phyloP scores from a whole-genome alignment of 352 stramenopile species.

The Peronospora destructor region DNA sequence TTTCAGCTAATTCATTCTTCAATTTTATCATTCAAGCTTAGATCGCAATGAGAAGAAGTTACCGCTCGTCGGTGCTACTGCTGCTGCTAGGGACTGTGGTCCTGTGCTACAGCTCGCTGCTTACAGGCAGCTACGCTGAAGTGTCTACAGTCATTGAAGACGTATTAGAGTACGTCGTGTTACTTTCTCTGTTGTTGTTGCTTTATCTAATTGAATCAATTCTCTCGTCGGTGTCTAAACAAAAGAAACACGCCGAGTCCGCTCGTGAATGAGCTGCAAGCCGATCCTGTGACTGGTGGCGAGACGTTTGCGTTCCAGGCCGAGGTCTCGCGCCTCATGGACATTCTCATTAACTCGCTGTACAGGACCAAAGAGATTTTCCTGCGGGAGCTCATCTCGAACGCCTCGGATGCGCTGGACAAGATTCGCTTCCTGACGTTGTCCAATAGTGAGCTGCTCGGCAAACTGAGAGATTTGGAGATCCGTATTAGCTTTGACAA shows the following conservation, averaged over 20 bases:
- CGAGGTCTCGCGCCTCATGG: conserved; percentile 97
- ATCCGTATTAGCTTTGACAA: conserved; percentile 96
- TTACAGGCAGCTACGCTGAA: conserved; percentile 22
- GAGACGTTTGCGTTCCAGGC: conserved; percentile 92
- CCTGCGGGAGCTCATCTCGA: conserved; percentile 98
- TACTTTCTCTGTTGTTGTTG: not conserved
- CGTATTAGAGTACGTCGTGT: conserved; percentile 31
- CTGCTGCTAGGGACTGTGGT: conserved; percentile 35
- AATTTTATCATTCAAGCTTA: conserved; percentile 9
- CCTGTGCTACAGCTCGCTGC: conserved; percentile 30
- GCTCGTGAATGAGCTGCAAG: conserved; percentile 42
- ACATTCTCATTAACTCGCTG: conserved; percentile 99
- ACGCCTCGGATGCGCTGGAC: conserved; percentile 97
- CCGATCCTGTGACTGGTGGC: conserved; percentile 34
- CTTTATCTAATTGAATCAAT: not conserved
- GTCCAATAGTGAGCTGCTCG: conserved; percentile 78
- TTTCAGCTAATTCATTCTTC: conserved; percentile 15
- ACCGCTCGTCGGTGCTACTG: conserved; percentile 22
- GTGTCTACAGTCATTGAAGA: conserved; percentile 35
- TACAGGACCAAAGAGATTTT: conserved; percentile 99
- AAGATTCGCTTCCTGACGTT: conserved; percentile 98
- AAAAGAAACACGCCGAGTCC: conserved; percentile 33
- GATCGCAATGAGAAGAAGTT: conserved; percentile 13
- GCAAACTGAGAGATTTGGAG: conserved; percentile 87
- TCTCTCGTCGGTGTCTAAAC: conserved; percentile 1